Base-by-base conservation (phyloP, 2,329 filamentous ascomycete species). In the Colletotrichum cuscutae region DNA sequence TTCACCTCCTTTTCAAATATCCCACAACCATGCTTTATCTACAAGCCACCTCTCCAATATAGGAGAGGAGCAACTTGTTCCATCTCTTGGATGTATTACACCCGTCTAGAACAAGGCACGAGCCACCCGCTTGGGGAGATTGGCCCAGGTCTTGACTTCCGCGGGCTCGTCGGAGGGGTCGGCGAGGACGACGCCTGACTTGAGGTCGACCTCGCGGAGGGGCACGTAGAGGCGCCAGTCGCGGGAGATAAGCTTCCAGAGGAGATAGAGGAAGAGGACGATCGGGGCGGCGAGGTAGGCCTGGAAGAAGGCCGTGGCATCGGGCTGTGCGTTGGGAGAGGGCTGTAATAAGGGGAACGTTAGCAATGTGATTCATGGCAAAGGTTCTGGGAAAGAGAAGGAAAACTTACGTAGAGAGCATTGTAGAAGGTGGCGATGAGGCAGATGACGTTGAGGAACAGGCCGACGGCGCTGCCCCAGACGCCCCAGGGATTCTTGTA, bases 401-500 rank as follows among this genome's bases (percentile, higher is more conserved):
- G 13, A 42, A 4, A 32, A 78, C 84, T 81, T 78, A 84, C 83
- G 72, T 85, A 91, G 60, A 94, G 88, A 8, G 90, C 89, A 67
- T 89, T 90, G 87, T 92, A 94, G 80, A 94, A 93, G 65, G 93
- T 91, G 7, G 92, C 93, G 49, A 94, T 84, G 54, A 96, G 84
- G 67, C 93, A 91, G 9, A 95, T 79, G 24, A 86, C 77, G 82
- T 94, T 93, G 77, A 96, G 87, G 61, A 83, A 73, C 61, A 95
- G 84, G 12, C 93, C 93, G 59, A 94, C 81, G 84, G 86, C 94
- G 54, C 92, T 94, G 32, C 94, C 94, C 68, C 86, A 85, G 13
- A 94, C 81, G 53, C 94, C 94, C 19, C 85, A 75, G 1, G 80
- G 81, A 5, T 86, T 81, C 74, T 78, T 80, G 75, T 87, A 89